phyloP scores from a whole-genome alignment of 1,284 basidiomycete species.

The Trametes pubescens region DNA sequence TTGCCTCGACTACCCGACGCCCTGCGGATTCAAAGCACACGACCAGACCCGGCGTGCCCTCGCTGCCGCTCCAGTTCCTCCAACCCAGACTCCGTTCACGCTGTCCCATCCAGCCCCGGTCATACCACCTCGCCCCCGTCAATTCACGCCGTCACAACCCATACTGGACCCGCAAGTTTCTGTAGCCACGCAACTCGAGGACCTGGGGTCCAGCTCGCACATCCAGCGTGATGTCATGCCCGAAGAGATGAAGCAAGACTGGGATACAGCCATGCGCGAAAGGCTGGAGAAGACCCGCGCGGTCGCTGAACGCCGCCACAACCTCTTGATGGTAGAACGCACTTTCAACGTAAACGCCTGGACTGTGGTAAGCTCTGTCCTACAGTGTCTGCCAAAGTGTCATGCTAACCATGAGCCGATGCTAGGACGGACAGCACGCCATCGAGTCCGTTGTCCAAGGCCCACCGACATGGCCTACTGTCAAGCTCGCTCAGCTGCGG shows the following conservation, averaged over 20 bases:
- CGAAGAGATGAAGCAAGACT: background rate
- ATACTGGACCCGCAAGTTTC: too few relatives aligned
- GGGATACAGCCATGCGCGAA: background rate
- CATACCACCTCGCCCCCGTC: too few relatives aligned
- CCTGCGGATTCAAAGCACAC: background rate
- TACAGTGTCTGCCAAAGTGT: too few relatives aligned
- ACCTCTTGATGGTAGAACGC: background rate
- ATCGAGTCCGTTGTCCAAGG: background rate
- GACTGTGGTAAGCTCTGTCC: background rate
- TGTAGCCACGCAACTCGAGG: too few relatives aligned
- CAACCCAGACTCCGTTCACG: background rate
- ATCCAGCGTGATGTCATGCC: background rate
- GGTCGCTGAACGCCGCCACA: background rate
- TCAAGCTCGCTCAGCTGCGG: background rate
- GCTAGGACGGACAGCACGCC: too few relatives aligned
- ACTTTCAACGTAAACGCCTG: background rate
- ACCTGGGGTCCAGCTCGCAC: background rate
- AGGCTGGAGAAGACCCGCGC: background rate
- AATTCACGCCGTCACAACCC: background rate
- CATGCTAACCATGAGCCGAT: too few relatives aligned
- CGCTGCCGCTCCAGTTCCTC: too few relatives aligned
- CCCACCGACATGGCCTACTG: background rate
- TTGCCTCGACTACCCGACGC: background rate
- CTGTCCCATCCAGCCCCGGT: background rate
- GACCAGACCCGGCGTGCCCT: background rate